These are phyloP conservation scores for Taphrina confusa DNA, from an alignment of 1,139 yeast species.

Conservation along the genomic window DNA sequence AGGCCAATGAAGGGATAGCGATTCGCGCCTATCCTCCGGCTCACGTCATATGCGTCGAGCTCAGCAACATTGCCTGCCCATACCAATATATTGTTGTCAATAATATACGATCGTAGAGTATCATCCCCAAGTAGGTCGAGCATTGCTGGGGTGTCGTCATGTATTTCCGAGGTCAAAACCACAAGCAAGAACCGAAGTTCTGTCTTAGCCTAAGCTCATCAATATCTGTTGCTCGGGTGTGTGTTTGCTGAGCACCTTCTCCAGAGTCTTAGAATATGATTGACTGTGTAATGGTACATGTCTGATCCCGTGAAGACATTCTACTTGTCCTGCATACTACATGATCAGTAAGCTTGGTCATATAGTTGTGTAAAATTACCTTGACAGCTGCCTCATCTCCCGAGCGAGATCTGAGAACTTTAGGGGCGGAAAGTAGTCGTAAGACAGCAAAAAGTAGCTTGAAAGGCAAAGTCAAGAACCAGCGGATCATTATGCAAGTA, in stretches of 20 bases:
- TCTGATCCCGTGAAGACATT: slow-evolving; percentile 15
- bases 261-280: slow-evolving; percentile 43
- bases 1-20: slow-evolving; percentile 78
- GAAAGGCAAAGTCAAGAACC: slow-evolving; percentile 17
- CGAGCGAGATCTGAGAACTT: background rate
- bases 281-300: slow-evolving; percentile 52
- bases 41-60: slow-evolving; percentile 81
- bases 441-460: slow-evolving; percentile 8
- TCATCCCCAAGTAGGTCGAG: slow-evolving; percentile 59
- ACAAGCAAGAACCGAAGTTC: slow-evolving; percentile 71
- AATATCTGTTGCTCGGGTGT: background rate
- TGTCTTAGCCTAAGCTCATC: slow-evolving; percentile 47
- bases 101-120: slow-evolving; percentile 50
- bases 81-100: slow-evolving; percentile 57
- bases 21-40: slow-evolving; percentile 71
- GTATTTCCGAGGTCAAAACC: slow-evolving; percentile 70
- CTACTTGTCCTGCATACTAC: slow-evolving; percentile 13
- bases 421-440: slow-evolving; percentile 9
- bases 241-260: background rate
- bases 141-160: slow-evolving; percentile 63
- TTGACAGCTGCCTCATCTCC: slow-evolving; percentile 16
- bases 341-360: background rate
- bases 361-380: background rate
- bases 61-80: slow-evolving; percentile 89
- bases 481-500: slow-evolving; percentile 32